phyloP scores from a whole-genome alignment of 1,139 yeast species.

The Kodamaea plutei region DNA sequence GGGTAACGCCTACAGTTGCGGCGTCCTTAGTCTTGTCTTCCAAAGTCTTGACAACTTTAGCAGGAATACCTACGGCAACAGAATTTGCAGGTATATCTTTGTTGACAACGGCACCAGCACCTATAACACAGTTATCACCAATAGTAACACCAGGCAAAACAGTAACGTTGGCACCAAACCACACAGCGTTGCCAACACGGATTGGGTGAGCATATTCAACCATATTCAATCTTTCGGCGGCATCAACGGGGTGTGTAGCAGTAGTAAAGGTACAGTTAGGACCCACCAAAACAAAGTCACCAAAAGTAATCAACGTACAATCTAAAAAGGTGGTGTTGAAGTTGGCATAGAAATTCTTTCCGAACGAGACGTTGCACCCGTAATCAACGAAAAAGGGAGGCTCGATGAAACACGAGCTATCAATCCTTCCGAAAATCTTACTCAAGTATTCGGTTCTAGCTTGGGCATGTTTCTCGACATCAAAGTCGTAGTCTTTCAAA shows the following conservation, averaged over 20 bases:
- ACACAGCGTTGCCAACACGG: slow-evolving; percentile 57
- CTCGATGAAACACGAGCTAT: slow-evolving; percentile 39
- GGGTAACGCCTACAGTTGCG: slow-evolving; percentile 7
- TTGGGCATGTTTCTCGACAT: slow-evolving; percentile 22
- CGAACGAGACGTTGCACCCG: slow-evolving; percentile 51
- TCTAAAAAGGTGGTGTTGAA: slow-evolving; percentile 56
- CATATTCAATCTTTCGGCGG: slow-evolving; percentile 38
- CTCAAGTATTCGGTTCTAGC: slow-evolving; percentile 35
- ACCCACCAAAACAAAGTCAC: slow-evolving; percentile 56
- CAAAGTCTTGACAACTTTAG: slow-evolving; percentile 36
- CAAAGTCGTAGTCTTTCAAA: slow-evolving; percentile 31
- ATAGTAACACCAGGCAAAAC: slow-evolving; percentile 65
- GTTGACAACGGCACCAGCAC: slow-evolving; percentile 64
- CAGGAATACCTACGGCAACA: slow-evolving; percentile 62
- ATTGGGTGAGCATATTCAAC: slow-evolving; percentile 56
- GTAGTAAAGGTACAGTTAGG: slow-evolving; percentile 60
- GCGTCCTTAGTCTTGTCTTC: slow-evolving; percentile 8
- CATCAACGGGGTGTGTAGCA: slow-evolving; percentile 62
- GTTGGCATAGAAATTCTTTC: slow-evolving; percentile 50
- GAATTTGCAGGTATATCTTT: slow-evolving; percentile 49
- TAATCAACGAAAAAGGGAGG: slow-evolving; percentile 57
- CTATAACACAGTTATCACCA: slow-evolving; percentile 61
- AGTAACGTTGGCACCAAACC: slow-evolving; percentile 57
- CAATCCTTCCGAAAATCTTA: slow-evolving; percentile 45
- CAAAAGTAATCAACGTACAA: slow-evolving; percentile 57